Evolutionary conservation across 176 grass and related monocot species (phyloP).

Genomic region (Paspalum vaginatum): DNA sequence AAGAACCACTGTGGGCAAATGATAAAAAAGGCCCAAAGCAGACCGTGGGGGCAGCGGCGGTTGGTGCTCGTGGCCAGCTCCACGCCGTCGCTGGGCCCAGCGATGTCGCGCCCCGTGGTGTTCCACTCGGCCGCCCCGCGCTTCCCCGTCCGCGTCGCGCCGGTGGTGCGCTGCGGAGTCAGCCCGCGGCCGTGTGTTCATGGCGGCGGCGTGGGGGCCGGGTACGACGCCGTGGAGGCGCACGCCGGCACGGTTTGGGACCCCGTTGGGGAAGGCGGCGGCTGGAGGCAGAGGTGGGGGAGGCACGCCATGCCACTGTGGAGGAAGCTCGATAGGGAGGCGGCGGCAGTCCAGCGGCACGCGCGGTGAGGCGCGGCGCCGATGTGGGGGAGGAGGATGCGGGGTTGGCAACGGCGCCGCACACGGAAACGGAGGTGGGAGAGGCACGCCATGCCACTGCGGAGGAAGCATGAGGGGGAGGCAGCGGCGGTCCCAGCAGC

Average conservation of each 20-base stretch:
- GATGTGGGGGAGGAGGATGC: too few relatives aligned
- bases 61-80: conserved; percentile 68
- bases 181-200: conserved; percentile 54
- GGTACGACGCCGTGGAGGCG: conserved; percentile 58
- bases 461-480: too few relatives aligned
- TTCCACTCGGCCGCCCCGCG: conserved; percentile 58
- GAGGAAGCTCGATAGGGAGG: too few relatives aligned
- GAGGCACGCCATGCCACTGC: too few relatives aligned
- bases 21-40: conserved; percentile 20
- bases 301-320: too few relatives aligned
- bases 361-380: too few relatives aligned
- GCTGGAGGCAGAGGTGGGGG: too few relatives aligned
- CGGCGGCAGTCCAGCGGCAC: too few relatives aligned
- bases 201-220: conserved; percentile 60
- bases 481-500: too few relatives aligned
- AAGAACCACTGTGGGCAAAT: too few relatives aligned
- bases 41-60: conserved; percentile 39
- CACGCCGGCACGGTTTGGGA: conserved; percentile 61
- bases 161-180: conserved; percentile 72
- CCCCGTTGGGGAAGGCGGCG: neutral
- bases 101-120: conserved; percentile 56
- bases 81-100: conserved; percentile 60
- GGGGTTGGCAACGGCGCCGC: too few relatives aligned
- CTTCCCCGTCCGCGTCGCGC: conserved; percentile 67
- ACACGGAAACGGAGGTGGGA: too few relatives aligned